Conservation (phyloP, 2,329 filamentous ascomycete genomes). For the Fusarium bulbicola region DNA sequence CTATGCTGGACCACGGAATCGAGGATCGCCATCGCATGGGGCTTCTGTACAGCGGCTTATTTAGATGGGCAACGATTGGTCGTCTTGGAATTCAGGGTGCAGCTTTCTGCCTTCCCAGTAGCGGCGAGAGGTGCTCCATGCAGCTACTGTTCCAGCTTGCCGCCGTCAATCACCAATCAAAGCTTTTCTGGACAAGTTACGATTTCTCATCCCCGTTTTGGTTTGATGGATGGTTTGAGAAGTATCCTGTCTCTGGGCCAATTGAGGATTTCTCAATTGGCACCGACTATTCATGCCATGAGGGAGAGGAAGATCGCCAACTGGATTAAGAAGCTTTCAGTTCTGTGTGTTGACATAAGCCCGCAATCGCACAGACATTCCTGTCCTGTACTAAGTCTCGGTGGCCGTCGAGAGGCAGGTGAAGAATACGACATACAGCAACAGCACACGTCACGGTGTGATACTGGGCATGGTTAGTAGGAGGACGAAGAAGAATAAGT, state of each 20-base stretch:
- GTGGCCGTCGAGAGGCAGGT: background rate
- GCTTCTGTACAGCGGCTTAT: background rate
- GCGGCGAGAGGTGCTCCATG: background rate
- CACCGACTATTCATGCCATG: background rate
- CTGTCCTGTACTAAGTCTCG: background rate
- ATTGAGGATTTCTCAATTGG: background rate
- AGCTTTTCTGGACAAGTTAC: accelerated
- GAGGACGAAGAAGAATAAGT: background rate
- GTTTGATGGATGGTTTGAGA: slow-evolving; percentile 4
- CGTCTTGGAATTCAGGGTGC: background rate
- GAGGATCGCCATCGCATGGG: accelerated
- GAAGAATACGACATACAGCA: background rate
- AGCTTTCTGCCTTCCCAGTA: background rate
- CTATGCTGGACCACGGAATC: background rate
- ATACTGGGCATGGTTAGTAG: background rate
- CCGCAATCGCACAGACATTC: background rate
- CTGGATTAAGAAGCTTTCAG: background rate
- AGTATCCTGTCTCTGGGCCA: background rate
- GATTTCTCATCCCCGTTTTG: background rate
- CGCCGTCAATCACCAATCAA: accelerated
- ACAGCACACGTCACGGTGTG: accelerated
- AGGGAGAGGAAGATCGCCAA: background rate
- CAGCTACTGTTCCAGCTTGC: background rate
- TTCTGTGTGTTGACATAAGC: background rate
- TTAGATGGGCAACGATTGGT: background rate